These are phyloP conservation scores for Cyclostephanos tholiformis DNA, from an alignment of 108 stramenopile genomes.

Conservation along the genomic window DNA sequence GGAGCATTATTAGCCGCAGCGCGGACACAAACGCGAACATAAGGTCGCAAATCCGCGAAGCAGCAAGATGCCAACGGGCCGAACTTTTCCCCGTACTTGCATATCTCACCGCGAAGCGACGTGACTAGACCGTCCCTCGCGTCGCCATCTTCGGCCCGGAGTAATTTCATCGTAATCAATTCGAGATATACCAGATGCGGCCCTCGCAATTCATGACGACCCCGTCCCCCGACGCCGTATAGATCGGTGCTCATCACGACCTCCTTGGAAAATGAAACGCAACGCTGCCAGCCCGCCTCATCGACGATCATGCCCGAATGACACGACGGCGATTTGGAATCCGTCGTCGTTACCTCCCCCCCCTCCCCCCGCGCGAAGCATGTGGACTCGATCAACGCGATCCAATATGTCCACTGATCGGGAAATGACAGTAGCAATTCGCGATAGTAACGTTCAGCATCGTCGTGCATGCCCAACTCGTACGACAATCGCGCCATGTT, in stretches of 20 bases:
- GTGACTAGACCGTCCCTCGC: constrained; percentile 8
- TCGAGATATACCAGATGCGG: constrained; percentile 64
- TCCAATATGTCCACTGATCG: constrained; percentile 84
- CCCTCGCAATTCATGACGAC: constrained; percentile 46
- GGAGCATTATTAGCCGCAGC: not conserved
- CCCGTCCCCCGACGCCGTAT: constrained; percentile 12
- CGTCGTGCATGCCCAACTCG: constrained; percentile 43
- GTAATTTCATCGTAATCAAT: constrained; percentile 45
- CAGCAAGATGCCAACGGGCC: constrained; percentile 61
- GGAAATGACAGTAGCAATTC: constrained; percentile 59
- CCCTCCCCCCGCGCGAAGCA: not conserved
- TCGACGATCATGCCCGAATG: not conserved
- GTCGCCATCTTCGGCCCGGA: not conserved
- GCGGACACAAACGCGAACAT: constrained; percentile 37
- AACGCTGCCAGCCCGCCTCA: constrained; percentile 32
- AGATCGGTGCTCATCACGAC: constrained; percentile 2
- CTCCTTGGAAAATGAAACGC: constrained; percentile 30
- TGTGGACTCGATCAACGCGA: constrained; percentile 51
- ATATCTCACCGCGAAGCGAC: constrained; percentile 29
- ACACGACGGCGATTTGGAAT: not conserved
- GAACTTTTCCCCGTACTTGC: constrained; percentile 60
- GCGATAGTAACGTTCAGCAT: constrained; percentile 48
- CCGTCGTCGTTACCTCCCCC: not conserved
- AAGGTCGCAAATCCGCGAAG: constrained; percentile 67
- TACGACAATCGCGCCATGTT: constrained; percentile 42